Base-by-base conservation (phyloP, 2,329 filamentous ascomycete species). In the Colletotrichum sp. region DNA sequence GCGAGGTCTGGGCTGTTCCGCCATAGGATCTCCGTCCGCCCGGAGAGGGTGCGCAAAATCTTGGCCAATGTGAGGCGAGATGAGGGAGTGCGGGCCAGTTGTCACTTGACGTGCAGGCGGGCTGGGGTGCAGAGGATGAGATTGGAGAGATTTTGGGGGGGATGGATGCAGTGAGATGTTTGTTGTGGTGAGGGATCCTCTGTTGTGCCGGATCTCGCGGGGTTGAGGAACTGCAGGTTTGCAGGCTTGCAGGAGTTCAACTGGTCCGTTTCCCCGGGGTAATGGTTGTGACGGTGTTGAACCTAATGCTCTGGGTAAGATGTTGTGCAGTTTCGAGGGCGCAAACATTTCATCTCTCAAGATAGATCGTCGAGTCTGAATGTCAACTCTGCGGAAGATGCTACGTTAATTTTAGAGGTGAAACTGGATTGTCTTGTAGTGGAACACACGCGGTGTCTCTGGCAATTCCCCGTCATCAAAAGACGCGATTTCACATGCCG, bases 51-150 rank as follows among this genome's bases (percentile, higher is more conserved):
- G 26, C 36, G n/a, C 8, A 55, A 55, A 13, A 1, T 21, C 28
- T 71, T 6, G 44, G 44, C 39, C 59, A n/a, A 26, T 21, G 30
- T 69, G 3, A 69, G 36, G 55, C 55, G 13, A 69, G 26, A 62
- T 62, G 39, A 12, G n/a, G 15, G 36, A n/a, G 67, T 39, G 55
- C 24, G 49, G 49, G 65, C 24, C 32, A 32, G 32, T 6, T 52
- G 62, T 49, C 69, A 75, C 69, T 75, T 57, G 72, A 68, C 70
- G 63, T 59, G 69, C 63, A 64, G 69, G n/a, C 28, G 13, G 52
- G 2, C 49, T 52, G 12, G 65, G 44, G 64, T 28, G 13, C 32
- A 24, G n/a, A 21, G 36, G 28, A 8, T 36, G 4, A 7, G 18
- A n/a, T 49, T 55, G 24, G n/a, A 16, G 57, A 28, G 16, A 21